Evolutionary conservation across 2,329 filamentous ascomycete genomes (phyloP).

Genomic region (Fusarium subglutinans): DNA sequence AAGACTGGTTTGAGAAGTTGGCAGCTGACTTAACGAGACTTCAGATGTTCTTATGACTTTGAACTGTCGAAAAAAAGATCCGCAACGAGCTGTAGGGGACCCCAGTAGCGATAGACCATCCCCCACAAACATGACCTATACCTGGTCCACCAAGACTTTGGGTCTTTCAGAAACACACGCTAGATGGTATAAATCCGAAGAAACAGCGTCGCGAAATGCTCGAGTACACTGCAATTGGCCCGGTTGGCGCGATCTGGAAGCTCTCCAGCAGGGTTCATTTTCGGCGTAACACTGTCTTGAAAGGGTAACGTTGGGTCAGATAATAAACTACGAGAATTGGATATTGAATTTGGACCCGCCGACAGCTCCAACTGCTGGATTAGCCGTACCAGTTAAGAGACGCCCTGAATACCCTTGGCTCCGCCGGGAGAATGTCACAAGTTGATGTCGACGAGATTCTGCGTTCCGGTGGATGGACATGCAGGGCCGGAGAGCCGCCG

Average conservation of each 20-base stretch:
- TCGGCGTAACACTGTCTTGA: constrained; percentile 17
- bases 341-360: constrained; percentile 36
- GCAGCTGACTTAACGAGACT: constrained; percentile 32
- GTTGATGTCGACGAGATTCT: not conserved
- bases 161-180: constrained; percentile 5
- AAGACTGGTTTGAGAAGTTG: constrained; percentile 4
- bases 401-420: constrained; percentile 30
- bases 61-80: constrained; percentile 17
- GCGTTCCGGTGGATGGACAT: constrained; percentile 25
- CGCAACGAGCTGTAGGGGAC: constrained; percentile 23
- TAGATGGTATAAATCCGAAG: constrained; percentile 18
- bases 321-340: constrained; percentile 26
- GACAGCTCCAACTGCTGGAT: constrained; percentile 26
- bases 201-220: constrained; percentile 18
- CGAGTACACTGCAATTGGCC: constrained; percentile 33
- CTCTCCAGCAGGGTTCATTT: constrained; percentile 1
- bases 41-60: constrained; percentile 32
- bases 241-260: constrained; percentile 34
- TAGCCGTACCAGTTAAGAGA: constrained; percentile 45
- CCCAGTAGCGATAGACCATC: constrained; percentile 18
- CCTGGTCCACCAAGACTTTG: constrained; percentile 9
- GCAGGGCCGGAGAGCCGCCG: constrained; percentile 33
- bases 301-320: constrained; percentile 12
- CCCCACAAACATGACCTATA: constrained; percentile 7
- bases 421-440: constrained; percentile 35